Evolutionary conservation across 2,329 filamentous ascomycete species (phyloP).

Genomic region (Aspergillus transmontanensis): DNA sequence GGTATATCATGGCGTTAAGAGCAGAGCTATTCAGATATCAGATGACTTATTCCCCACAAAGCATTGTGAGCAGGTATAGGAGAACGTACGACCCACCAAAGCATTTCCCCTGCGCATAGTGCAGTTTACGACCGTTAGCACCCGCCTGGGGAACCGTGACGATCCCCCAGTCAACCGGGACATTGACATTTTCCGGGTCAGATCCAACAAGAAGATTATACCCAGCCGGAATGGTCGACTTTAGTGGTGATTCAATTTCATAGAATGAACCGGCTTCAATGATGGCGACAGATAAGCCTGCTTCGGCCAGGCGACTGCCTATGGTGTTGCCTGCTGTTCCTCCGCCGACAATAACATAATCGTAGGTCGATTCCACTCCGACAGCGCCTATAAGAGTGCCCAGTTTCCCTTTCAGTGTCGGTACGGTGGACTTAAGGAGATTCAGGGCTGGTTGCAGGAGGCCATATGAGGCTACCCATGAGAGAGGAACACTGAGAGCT

Average conservation of each 20-base stretch:
- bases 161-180: slow-evolving; percentile 26
- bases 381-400: not conserved
- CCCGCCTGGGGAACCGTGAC: slow-evolving; percentile 20
- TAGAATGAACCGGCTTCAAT: slow-evolving; percentile 33
- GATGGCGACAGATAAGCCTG: slow-evolving; percentile 28
- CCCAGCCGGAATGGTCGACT: slow-evolving; percentile 24
- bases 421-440: not conserved
- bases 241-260: slow-evolving; percentile 29
- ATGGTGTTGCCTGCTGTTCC: slow-evolving; percentile 23
- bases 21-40: slow-evolving; percentile 14
- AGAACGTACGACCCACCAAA: not conserved
- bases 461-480: not conserved
- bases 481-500: not conserved
- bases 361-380: not conserved
- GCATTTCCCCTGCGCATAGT: slow-evolving; percentile 27
- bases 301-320: slow-evolving; percentile 23
- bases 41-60: not conserved
- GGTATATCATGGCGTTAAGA: slow-evolving; percentile 29
- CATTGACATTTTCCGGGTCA: slow-evolving; percentile 19
- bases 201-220: slow-evolving; percentile 23
- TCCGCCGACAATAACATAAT: slow-evolving; percentile 22
- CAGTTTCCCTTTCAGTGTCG: not conserved
- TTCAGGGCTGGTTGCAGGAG: not conserved
- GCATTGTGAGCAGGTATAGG: not conserved
- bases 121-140: slow-evolving; percentile 11